Evolutionary conservation across 768 basidiomycete species (phyloP).

Genomic region (Suillus subluteus): DNA sequence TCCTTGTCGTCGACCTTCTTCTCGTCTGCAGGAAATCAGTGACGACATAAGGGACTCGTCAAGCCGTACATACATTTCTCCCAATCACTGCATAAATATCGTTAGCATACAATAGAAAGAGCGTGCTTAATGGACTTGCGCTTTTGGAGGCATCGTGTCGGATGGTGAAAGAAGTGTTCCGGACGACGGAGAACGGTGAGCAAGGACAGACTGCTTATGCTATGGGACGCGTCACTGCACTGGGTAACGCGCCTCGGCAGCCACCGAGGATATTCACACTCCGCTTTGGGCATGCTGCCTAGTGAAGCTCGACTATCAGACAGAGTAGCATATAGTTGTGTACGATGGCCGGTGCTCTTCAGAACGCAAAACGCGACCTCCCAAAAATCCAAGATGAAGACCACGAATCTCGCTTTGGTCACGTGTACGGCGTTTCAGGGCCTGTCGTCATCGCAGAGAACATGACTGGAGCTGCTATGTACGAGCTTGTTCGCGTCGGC

Average conservation of each 20-base stretch:
- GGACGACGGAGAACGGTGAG: slow-evolving; percentile 29
- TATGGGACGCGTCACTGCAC: slow-evolving; percentile 40
- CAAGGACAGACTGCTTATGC: slow-evolving; percentile 21
- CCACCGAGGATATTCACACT: slow-evolving; percentile 28
- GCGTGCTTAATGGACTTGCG: slow-evolving; percentile 58
- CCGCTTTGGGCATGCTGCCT: slow-evolving; percentile 31
- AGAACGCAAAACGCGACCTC: slow-evolving; percentile 87
- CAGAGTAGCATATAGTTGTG: slow-evolving; percentile 15
- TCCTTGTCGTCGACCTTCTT: slow-evolving; percentile 87
- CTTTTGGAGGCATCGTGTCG: slow-evolving; percentile 86
- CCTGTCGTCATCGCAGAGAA: slow-evolving; percentile 97
- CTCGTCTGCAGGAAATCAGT: slow-evolving; percentile 55
- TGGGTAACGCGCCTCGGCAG: slow-evolving; percentile 30
- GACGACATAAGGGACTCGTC: slow-evolving; percentile 2
- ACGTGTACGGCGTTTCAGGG: slow-evolving; percentile 95
- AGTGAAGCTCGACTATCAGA: background rate
- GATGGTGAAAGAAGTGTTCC: slow-evolving; percentile 18
- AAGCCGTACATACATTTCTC: slow-evolving; percentile 80
- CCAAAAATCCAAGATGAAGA: slow-evolving; percentile 92
- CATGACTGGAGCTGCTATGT: slow-evolving; percentile 96
- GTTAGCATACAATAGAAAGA: slow-evolving; percentile 15
- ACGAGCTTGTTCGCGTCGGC: slow-evolving; percentile 96
- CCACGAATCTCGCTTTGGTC: slow-evolving; percentile 82
- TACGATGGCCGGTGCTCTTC: slow-evolving; percentile 89
- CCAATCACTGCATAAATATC: slow-evolving; percentile 76